These are phyloP conservation scores for Brasilioporus rufonigricans DNA, from an alignment of 768 basidiomycete genomes.

Conservation along the genomic window DNA sequence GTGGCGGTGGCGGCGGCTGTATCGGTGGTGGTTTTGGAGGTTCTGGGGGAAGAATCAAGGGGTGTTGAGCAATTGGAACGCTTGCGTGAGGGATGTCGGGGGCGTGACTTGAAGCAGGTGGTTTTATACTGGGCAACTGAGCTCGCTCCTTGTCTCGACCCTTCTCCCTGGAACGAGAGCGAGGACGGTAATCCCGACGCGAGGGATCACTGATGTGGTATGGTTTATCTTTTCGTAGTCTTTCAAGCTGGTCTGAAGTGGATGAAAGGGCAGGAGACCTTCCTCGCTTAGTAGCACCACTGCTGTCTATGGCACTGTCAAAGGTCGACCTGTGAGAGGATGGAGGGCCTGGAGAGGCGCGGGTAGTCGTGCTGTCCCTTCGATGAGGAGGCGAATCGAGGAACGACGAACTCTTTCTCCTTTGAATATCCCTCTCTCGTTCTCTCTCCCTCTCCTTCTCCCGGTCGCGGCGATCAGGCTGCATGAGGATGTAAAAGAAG, in stretches of 20 bases:
- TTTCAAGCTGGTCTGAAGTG: slow-evolving; percentile 27
- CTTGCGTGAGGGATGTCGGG: neutral
- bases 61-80: neutral
- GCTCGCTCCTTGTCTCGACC: slow-evolving; percentile 4
- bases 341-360: slow-evolving; percentile 9
- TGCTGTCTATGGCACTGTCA: slow-evolving; percentile 5
- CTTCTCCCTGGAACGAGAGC: slow-evolving; percentile 13
- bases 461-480: slow-evolving; percentile 14
- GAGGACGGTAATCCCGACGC: slow-evolving; percentile 8
- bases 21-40: slow-evolving; percentile 13
- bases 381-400: slow-evolving; percentile 15
- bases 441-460: slow-evolving; percentile 6
- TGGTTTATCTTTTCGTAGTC: slow-evolving; percentile 16
- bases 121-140: neutral
- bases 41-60: slow-evolving; percentile 8
- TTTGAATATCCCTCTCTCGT: slow-evolving; percentile 7
- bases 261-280: slow-evolving; percentile 27
- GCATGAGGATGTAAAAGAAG: slow-evolving; percentile 20
- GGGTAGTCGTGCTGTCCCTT: slow-evolving; percentile 13
- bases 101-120: slow-evolving; percentile 1
- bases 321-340: slow-evolving; percentile 16
- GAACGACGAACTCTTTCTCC: slow-evolving; percentile 7
- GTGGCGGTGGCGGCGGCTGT: slow-evolving; percentile 23
- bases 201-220: neutral
- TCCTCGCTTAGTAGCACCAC: slow-evolving; percentile 8